phyloP scores from a whole-genome alignment of 2,329 filamentous ascomycete genomes.

The Claviceps fusiformis region DNA sequence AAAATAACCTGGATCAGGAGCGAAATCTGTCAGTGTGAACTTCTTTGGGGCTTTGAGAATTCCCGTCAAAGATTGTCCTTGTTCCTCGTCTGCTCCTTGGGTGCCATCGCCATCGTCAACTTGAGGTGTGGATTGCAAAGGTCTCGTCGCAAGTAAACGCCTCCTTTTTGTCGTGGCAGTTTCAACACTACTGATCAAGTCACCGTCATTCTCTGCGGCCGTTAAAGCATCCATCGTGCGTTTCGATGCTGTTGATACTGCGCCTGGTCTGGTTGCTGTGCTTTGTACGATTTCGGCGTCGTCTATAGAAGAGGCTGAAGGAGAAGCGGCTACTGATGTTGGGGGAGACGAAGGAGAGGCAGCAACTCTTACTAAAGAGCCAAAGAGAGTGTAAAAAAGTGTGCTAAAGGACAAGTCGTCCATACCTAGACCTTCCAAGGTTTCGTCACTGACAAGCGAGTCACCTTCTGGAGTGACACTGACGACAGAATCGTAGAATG shows the following conservation, averaged over 20 bases:
- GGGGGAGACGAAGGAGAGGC: conserved; percentile 26
- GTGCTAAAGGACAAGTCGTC: conserved; percentile 34
- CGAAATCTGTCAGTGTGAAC: conserved; percentile 49
- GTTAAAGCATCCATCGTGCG: conserved; percentile 6
- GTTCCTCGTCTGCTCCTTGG: conserved; percentile 13
- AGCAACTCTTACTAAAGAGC: conserved; percentile 58
- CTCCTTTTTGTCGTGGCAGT: conserved; percentile 13
- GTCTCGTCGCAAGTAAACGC: conserved; percentile 11
- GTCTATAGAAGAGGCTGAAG: not conserved
- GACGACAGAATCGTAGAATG: conserved; percentile 81
- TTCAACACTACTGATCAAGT: conserved; percentile 11
- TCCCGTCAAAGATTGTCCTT: conserved; percentile 20
- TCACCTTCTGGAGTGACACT: conserved; percentile 90
- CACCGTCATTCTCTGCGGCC: conserved; percentile 6
- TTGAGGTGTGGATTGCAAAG: conserved; percentile 10
- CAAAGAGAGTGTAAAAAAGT: conserved; percentile 62
- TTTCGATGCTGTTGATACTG: conserved; percentile 5
- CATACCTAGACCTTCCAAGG: conserved; percentile 89
- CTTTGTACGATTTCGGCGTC: not conserved
- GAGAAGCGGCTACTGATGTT: conserved; percentile 9
- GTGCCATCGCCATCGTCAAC: conserved; percentile 25
- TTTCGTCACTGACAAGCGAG: conserved; percentile 81
- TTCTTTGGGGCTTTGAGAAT: conserved; percentile 24
- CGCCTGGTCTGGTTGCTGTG: not conserved
- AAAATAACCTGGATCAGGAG: conserved; percentile 93